Conservation (phyloP, 176 grass and related monocot species). For the Raddia distichophylla region DNA sequence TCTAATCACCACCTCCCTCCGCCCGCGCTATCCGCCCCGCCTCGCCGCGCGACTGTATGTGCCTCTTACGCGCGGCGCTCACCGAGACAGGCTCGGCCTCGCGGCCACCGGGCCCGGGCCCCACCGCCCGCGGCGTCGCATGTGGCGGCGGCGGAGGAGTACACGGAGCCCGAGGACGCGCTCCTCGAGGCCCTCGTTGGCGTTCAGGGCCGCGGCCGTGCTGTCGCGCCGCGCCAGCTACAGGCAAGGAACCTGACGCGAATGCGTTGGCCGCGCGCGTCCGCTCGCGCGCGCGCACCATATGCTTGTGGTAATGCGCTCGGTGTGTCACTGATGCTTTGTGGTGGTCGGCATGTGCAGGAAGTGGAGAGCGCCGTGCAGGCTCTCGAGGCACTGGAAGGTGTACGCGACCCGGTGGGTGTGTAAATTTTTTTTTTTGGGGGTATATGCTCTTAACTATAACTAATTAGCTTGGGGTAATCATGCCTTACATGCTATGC, state of each 20-base stretch:
- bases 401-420: constrained; percentile 76
- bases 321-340: background rate
- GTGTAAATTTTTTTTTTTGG: background rate
- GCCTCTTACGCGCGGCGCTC: background rate
- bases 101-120: background rate
- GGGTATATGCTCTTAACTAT: background rate
- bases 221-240: constrained; percentile 63
- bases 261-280: background rate
- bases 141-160: constrained; percentile 25
- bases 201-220: constrained; percentile 78
- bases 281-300: background rate
- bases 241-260: constrained; percentile 46
- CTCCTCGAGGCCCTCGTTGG: constrained; percentile 85
- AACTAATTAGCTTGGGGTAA: background rate
- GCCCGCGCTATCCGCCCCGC: background rate
- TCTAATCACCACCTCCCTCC: background rate
- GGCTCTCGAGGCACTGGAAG: constrained; percentile 63
- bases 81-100: background rate
- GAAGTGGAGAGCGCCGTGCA: constrained; percentile 74
- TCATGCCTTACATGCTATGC: background rate
- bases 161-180: constrained; percentile 55
- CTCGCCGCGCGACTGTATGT: background rate
- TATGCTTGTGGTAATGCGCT: constrained; percentile 17
- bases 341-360: constrained; percentile 27
- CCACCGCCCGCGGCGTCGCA: constrained; percentile 25